These are phyloP conservation scores for Sisymbrium irio DNA, from an alignment of 345 rosid species.

Conservation along the genomic window DNA sequence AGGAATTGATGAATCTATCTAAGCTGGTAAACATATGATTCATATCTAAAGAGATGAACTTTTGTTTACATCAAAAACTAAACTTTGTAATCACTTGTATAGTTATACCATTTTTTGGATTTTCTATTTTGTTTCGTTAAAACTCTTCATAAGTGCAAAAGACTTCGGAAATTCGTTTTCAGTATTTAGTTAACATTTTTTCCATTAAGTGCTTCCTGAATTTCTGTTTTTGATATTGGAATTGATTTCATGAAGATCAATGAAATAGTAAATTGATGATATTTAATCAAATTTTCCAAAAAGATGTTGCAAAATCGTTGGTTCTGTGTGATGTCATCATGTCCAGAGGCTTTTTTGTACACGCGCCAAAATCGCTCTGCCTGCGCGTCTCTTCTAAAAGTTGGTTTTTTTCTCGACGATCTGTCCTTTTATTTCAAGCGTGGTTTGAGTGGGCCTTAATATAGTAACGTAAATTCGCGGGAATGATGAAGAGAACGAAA, in stretches of 20 bases:
- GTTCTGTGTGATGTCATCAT: neutral
- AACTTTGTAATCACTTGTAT: too few species aligned
- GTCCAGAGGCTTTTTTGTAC: neutral
- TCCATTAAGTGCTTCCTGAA: neutral
- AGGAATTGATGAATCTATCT: too few species aligned
- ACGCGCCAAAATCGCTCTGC: neutral
- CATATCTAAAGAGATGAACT: too few species aligned
- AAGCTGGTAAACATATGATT: too few species aligned
- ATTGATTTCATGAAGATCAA: too few species aligned
- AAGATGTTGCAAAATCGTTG: neutral
- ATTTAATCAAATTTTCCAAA: neutral
- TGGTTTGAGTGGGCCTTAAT: neutral
- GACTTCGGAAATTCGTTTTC: neutral
- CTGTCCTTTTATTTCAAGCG: neutral
- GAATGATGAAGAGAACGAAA: neutral
- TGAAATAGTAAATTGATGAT: too few species aligned
- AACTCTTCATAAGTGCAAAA: neutral
- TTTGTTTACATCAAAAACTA: too few species aligned
- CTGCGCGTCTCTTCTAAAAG: neutral
- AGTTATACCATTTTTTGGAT: too few species aligned
- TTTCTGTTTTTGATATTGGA: neutral
- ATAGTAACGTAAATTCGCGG: neutral
- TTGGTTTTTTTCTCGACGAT: neutral
- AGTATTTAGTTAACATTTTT: too few species aligned
- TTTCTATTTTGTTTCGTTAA: neutral